Percentiles rank a stretch among this genome's conserved stretches.
Evolutionary conservation across 2,329 filamentous ascomycete genomes (phyloP).

Genomic region (Trichoderma guizhouense): DNA sequence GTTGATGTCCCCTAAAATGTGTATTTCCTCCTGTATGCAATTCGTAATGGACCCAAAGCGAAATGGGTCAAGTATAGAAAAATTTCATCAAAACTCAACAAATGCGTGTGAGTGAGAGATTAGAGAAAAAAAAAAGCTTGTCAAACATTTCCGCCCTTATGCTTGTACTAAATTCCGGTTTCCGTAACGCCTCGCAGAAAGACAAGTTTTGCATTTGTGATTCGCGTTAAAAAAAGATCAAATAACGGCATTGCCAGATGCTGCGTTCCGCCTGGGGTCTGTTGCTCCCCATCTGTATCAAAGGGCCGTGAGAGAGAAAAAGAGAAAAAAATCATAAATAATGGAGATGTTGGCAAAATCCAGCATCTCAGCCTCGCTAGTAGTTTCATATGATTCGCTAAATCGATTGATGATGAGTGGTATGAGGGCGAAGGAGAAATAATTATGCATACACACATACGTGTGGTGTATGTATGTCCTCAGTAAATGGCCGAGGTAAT

Average conservation of each 20-base stretch:
- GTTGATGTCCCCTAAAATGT: neutral
- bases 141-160: constrained; percentile 15
- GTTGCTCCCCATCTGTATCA: constrained; percentile 15
- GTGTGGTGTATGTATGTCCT: neutral
- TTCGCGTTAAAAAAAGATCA: neutral
- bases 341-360: constrained; percentile 1
- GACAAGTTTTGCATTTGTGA: constrained; percentile 4
- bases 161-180: constrained; percentile 6
- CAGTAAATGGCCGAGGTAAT: neutral
- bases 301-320: constrained; percentile 13
- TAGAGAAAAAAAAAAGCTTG: constrained; percentile 12
- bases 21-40: constrained; percentile 18
- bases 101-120: neutral
- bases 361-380: constrained; percentile 5
- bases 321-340: neutral
- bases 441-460: neutral
- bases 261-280: constrained; percentile 12
- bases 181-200: constrained; percentile 19
- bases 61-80: neutral
- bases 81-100: constrained; percentile 6
- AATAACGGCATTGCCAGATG: constrained; percentile 14
- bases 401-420: neutral
- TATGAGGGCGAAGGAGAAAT: neutral
- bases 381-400: neutral
- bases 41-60: constrained; percentile 1